phyloP scores from a whole-genome alignment of 192 early-diverging fungal species.

The Cetraspora pellucida region DNA sequence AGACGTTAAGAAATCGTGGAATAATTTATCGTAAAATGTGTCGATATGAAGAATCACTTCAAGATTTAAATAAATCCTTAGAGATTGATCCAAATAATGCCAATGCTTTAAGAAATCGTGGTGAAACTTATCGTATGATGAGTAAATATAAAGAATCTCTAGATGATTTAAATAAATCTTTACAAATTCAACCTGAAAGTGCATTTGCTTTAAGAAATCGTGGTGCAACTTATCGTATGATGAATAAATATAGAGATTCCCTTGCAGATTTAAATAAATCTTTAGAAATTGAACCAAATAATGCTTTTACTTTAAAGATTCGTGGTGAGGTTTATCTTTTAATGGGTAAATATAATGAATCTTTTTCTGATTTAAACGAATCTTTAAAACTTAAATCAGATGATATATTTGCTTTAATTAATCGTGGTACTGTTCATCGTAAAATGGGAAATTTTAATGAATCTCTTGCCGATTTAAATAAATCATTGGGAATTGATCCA shows the following conservation, averaged over 20 bases:
- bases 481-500: not conserved
- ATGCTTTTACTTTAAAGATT: too few relatives aligned
- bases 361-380: not conserved
- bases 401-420: conserved; percentile 1
- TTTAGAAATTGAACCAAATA: not conserved
- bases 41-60: conserved; percentile 22
- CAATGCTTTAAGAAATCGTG: conserved; percentile 13
- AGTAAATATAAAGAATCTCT: conserved; percentile 1
- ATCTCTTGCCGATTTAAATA: conserved; percentile 1
- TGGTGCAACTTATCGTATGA: not conserved
- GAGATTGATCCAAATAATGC: not conserved
- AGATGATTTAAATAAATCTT: conserved; percentile 17
- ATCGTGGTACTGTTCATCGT: not conserved
- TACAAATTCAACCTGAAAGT: not conserved
- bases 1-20: not conserved
- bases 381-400: conserved; percentile 1
- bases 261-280: not conserved
- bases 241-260: not conserved
- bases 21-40: conserved; percentile 22
- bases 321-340: too few relatives aligned
- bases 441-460: not conserved
- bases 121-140: conserved; percentile 1
- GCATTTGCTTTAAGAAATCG: not conserved
- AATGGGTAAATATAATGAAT: too few relatives aligned
- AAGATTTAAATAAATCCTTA: conserved; percentile 27